Evolutionary conservation across 306 rosid genomes (phyloP).

Genomic region (Medicago arabica): DNA sequence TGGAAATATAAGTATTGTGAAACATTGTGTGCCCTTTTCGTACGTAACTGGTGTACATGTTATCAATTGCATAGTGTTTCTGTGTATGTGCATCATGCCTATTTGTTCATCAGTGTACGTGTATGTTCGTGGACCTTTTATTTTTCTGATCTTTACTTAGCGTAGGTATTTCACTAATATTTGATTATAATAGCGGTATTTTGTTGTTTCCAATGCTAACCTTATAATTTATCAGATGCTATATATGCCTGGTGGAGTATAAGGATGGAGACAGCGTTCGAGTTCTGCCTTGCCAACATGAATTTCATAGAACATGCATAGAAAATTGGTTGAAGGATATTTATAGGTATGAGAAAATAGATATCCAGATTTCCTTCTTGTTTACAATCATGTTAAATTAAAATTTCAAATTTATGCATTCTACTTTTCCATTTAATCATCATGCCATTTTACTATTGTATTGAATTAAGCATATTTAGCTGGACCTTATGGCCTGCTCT

Average conservation of each 20-base stretch:
- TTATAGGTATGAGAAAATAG: slow-evolving; percentile 75
- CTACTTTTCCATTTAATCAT: too few relatives aligned
- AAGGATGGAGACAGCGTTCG: slow-evolving; percentile 91
- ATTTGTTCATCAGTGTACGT: background rate
- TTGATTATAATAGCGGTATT: background rate
- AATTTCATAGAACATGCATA: slow-evolving; percentile 80
- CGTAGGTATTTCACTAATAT: background rate
- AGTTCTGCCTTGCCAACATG: slow-evolving; percentile 88
- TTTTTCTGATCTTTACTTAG: background rate
- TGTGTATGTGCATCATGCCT: too few relatives aligned
- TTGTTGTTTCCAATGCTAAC: background rate
- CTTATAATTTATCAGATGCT: slow-evolving; percentile 61
- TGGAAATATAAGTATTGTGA: background rate
- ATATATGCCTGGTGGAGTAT: slow-evolving; percentile 97
- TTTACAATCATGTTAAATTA: too few relatives aligned
- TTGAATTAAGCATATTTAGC: too few relatives aligned
- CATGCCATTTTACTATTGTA: too few relatives aligned
- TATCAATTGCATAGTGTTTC: background rate
- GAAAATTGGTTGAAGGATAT: slow-evolving; percentile 99
- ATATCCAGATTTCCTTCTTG: too few relatives aligned
- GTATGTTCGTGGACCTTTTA: background rate
- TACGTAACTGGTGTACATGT: background rate
- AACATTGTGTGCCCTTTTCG: too few relatives aligned
- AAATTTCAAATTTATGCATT: too few relatives aligned
- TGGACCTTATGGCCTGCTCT: too few relatives aligned